Conservation (phyloP, 2,329 filamentous ascomycete species). For the Tolypocladium endophyticum region DNA sequence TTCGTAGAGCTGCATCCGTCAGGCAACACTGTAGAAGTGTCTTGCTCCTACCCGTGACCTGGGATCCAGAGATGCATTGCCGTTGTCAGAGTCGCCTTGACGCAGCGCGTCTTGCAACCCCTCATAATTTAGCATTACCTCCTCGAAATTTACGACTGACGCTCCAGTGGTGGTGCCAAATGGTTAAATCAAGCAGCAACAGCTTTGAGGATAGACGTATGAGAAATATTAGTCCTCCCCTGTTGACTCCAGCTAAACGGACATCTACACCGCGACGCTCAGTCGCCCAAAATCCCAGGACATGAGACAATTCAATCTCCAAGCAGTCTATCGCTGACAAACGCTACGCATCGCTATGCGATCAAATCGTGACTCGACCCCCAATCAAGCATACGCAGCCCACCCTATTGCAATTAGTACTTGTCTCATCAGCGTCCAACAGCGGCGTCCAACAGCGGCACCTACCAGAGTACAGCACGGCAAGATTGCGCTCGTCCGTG, state of each 20-base stretch:
- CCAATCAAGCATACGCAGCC: conserved; percentile 32
- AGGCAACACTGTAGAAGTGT: no score
- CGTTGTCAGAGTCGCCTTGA: no score
- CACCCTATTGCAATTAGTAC: conserved; percentile 25
- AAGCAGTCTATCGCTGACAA: not conserved
- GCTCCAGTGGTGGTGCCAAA: no score
- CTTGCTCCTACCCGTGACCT: no score
- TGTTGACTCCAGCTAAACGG: not conserved
- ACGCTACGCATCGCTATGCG: not conserved
- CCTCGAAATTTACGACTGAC: no score
- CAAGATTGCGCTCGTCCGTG: conserved; percentile 84
- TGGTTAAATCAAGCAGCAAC: not conserved
- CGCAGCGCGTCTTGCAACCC: no score
- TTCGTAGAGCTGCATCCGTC: no score
- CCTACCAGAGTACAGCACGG: conserved; percentile 74
- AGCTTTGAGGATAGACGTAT: not conserved
- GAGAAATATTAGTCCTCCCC: not conserved
- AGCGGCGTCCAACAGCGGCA: not conserved
- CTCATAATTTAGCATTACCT: no score
- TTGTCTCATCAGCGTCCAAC: not conserved
- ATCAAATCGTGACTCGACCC: no score
- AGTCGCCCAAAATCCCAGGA: not conserved
- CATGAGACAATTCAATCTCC: not conserved
- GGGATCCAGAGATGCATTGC: no score
- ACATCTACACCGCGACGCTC: not conserved